Base-by-base conservation (phyloP, 768 basidiomycete genomes). In the Royoungia palumana region DNA sequence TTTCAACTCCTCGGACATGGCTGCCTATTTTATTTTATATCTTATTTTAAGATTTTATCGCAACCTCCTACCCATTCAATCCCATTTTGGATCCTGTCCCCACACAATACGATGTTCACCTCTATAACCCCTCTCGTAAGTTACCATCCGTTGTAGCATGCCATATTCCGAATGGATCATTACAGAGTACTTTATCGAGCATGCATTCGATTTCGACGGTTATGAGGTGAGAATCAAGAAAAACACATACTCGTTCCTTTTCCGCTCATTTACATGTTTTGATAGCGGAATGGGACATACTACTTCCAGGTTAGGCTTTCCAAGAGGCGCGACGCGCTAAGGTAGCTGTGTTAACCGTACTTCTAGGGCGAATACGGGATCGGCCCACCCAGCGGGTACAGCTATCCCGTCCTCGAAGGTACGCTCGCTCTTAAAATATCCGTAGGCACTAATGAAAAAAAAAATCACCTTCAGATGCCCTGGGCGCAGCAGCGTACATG, bases 401-500 rank as follows among this genome's bases (percentile, higher is more conserved):
- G 80, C 81, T 84, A 73, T 61, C 81, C 81, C 0, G 77, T 74
- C 8, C 70, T 82, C 65, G 67, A 76, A 56, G 70, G 79, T 80
- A 51, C 41, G 69, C 10, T 59, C 2, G 17, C 2, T n/a, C 43
- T 4, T 41, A 16, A 24, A 11, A 27, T 14, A 6, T 19, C 8
- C 19, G 20, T 10, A 34, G 22, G 7, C 10, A 19, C 49, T 22
- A 32, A 11, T 13, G 12, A 24, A 16, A 32, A 2, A n/a, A n/a
- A n/a, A n/a, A n/a, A n/a, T n/a, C n/a, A 38, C 21, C 8, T 20
- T 16, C 39, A 79, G 79, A 73, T 48, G 63, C 80, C 14, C 59
- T 73, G 6, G 76, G 73, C 16, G 83, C 84, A 56, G 83, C 81
- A 4, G 79, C 79, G 0, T 85, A 79, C 57, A 83, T 85, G 81